Percentiles rank a stretch among this genome's conserved stretches.
Evolutionary conservation across 1,139 yeast genomes (phyloP).

Genomic region (Pichia sp.): DNA sequence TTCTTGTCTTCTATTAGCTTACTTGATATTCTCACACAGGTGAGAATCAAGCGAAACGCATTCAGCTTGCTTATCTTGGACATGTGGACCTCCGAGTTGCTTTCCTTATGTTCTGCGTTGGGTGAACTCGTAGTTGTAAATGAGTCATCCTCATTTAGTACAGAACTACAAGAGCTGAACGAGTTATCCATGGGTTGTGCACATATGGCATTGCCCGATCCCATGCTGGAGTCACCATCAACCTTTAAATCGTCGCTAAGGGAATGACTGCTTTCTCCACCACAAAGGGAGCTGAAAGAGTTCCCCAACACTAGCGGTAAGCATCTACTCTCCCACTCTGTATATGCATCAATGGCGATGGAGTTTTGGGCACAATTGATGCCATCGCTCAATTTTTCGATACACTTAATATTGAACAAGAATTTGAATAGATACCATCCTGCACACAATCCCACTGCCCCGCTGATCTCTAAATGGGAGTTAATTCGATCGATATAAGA

Average conservation of each 20-base stretch:
- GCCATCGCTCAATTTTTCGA: constrained; percentile 14
- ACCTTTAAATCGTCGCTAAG: background rate
- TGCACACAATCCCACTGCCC: constrained; percentile 30
- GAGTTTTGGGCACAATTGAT: background rate
- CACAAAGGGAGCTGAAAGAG: background rate
- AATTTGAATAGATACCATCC: constrained; percentile 29
- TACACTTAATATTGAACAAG: constrained; percentile 25
- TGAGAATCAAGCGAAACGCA: constrained; percentile 29
- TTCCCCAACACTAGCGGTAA: constrained; percentile 12
- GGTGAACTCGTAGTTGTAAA: background rate
- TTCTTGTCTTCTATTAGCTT: constrained; percentile 34
- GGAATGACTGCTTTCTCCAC: background rate
- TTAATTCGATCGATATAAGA: constrained; percentile 31
- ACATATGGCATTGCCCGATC: background rate
- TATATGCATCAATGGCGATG: background rate
- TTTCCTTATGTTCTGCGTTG: background rate
- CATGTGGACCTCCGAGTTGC: background rate
- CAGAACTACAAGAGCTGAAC: constrained; percentile 1
- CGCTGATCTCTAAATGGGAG: constrained; percentile 28
- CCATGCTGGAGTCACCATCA: background rate
- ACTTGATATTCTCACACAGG: constrained; percentile 28
- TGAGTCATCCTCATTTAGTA: background rate
- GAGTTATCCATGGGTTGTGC: constrained; percentile 1
- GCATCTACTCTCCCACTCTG: constrained; percentile 8
- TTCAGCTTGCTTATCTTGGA: constrained; percentile 25